Evolutionary conservation across 75 land plant species (phyloP), one percentile per base, ranked within the genome.

Genomic region (Pinus tabuliformis): DNA sequence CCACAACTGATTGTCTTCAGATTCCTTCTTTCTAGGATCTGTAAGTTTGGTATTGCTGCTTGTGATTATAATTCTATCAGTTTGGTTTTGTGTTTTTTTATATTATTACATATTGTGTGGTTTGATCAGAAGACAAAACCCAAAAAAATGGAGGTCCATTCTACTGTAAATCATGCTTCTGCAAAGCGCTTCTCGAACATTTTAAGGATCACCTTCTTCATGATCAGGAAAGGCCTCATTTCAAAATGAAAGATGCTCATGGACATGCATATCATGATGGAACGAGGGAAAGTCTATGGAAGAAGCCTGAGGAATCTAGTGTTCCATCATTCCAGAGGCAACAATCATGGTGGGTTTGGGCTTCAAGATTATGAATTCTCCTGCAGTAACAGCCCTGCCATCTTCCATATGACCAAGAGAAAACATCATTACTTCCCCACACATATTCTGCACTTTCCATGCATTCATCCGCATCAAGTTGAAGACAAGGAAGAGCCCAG

Each of bases 341-440:
- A 13, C 3, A 17, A 73, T 30, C 54, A n/a, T 76, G 45, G 56
- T 3, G 58, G 79, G 42, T 82, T 58, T 65, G 75, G 79, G 65
- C 81, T 84, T 18, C 54, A 74, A 6, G 89, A 87, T 57, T 87
- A 84, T 73, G 89, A 87, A 74, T 87, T 87, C 81, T 85, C 87
- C 61, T 87, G 89, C 80, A 87, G 80, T 75, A 84, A 74, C 79
- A 85, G 79, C 80, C 89, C 89, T 26, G 57, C 58, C 11, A 42
- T 30, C 68, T 26, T 78, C 63, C 80, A 64, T 57, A 17, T 56
- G 8, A 37, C 42, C 49, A 61, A 26, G 68, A 78, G 78, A 70
- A 73, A 76, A 52, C 20, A 60, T 20, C 62, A 60, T n/a, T 20
- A 22, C 62, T 54, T 70, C 56, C 58, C 26, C 26, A 54, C 54